Evolutionary conservation across 768 basidiomycete species (phyloP).

Genomic region (Dioszegia crocea): DNA sequence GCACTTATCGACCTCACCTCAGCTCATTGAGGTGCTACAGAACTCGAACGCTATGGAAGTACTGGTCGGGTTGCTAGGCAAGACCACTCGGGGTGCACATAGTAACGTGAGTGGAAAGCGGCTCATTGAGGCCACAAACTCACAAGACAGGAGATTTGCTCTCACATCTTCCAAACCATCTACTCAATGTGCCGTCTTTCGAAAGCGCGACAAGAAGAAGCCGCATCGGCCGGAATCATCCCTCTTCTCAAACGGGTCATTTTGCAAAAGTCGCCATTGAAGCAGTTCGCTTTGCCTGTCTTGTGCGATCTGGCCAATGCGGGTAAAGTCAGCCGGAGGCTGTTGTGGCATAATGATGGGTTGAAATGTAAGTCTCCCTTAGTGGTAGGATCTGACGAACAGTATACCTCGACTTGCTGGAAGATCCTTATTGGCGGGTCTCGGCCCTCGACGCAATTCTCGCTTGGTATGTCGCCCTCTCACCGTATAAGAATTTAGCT

Average conservation of each 20-base stretch:
- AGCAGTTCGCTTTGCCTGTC: slow-evolving; percentile 94
- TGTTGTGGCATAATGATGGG: slow-evolving; percentile 94
- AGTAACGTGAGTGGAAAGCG: slow-evolving; percentile 60
- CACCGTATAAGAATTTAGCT: not conserved
- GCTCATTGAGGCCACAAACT: not conserved
- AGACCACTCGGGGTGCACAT: slow-evolving; percentile 71
- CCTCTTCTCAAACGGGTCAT: slow-evolving; percentile 87
- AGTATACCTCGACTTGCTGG: slow-evolving; percentile 49
- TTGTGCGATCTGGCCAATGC: slow-evolving; percentile 93
- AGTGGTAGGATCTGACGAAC: not conserved
- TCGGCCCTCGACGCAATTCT: slow-evolving; percentile 70
- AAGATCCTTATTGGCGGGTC: slow-evolving; percentile 50
- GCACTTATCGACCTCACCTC: slow-evolving; percentile 89
- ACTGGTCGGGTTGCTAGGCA: slow-evolving; percentile 76
- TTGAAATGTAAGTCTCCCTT: slow-evolving; percentile 51
- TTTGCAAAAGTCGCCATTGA: slow-evolving; percentile 80
- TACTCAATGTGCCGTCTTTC: slow-evolving; percentile 94
- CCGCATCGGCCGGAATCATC: slow-evolving; percentile 90
- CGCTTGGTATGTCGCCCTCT: slow-evolving; percentile 63
- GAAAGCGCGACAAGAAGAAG: slow-evolving; percentile 92
- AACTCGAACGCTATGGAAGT: slow-evolving; percentile 93
- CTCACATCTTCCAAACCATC: slow-evolving; percentile 94
- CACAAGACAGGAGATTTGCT: slow-evolving; percentile 79
- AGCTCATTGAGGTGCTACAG: slow-evolving; percentile 84
- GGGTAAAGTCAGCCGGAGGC: slow-evolving; percentile 81